These are phyloP conservation scores for Phytophthora foliorum DNA, from an alignment of 352 stramenopile species.

Conservation along the genomic window DNA sequence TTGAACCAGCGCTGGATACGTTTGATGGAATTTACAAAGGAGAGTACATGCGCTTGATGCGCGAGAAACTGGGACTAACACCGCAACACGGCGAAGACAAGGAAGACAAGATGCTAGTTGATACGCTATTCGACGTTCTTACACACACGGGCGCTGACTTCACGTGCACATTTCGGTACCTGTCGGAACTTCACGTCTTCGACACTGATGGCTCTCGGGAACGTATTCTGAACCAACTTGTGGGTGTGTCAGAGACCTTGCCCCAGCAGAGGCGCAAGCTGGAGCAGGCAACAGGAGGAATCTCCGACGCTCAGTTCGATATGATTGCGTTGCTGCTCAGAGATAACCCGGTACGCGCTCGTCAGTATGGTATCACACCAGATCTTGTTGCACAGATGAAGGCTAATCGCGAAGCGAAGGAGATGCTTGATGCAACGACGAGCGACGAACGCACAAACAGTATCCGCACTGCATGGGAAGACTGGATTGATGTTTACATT, in stretches of 20 bases:
- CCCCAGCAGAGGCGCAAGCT: slow-evolving; percentile 69
- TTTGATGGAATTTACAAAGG: slow-evolving; percentile 62
- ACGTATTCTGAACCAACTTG: slow-evolving; percentile 55
- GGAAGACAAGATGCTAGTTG: slow-evolving; percentile 60
- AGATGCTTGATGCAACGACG: slow-evolving; percentile 53
- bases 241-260: slow-evolving; percentile 75
- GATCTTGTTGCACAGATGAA: slow-evolving; percentile 67
- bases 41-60: slow-evolving; percentile 73
- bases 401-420: slow-evolving; percentile 52
- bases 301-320: slow-evolving; percentile 81
- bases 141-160: slow-evolving; percentile 79
- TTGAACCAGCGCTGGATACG: slow-evolving; percentile 36
- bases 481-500: slow-evolving; percentile 71
- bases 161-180: slow-evolving; percentile 74
- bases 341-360: slow-evolving; percentile 69
- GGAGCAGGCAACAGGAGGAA: slow-evolving; percentile 40
- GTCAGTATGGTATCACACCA: slow-evolving; percentile 81
- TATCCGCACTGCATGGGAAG: slow-evolving; percentile 58
- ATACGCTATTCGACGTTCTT: slow-evolving; percentile 67
- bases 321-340: slow-evolving; percentile 71
- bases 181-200: slow-evolving; percentile 60
- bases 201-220: slow-evolving; percentile 25
- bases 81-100: slow-evolving; percentile 30
- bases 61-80: slow-evolving; percentile 73
- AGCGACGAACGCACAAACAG: slow-evolving; percentile 55